Base-by-base conservation (phyloP, 2,329 filamentous ascomycete genomes). In the Periglandula ipomoeae region DNA sequence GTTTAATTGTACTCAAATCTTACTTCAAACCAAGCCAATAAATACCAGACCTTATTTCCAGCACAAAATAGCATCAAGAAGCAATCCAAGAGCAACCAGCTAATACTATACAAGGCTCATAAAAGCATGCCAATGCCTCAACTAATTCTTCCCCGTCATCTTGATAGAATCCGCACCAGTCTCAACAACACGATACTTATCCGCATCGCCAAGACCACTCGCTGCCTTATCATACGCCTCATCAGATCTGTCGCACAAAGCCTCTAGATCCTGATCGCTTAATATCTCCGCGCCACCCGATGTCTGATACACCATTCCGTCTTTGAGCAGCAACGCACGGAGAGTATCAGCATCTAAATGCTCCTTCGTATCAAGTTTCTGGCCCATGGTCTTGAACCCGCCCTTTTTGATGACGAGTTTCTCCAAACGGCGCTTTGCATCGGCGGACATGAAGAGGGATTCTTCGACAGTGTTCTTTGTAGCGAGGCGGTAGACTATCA, bases 401-500 rank as follows among this genome's bases (percentile, higher is more conserved):
- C 91, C 91, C 64, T 97, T 97, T 52, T 91, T 87, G 59, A 98
- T 98, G 6, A 98, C 89, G 0, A 98, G 74, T 62, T 96, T 95
- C 64, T 98, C 93, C 0, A 98, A 75, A 1, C 90, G 79, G 0
- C 93, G 84, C 66, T 98, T 98, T 1, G 87, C 88, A 58, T 96
- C 89, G 0, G 93, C 93, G 30, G 87, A 89, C 58, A 89, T 79
- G 0, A 97, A 78, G 0, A 97, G 74, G 5, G 82, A 83, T 60
- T 96, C 88, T 63, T 98, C 93, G 0, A 98, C 88, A 0, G 93
- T 97, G 8, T 85, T 87, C 59, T 90, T 89, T 0, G 93, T 98
- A 0, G 93, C 91, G 30, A 98, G 82, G 1, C 93, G 85, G 65
- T 94, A 98, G 0, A 98, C 85, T 19, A 98, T 81, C 1, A 98